These are phyloP conservation scores for Pelomyxa schiedti DNA, from an alignment of 78 protist species.

Conservation along the genomic window DNA sequence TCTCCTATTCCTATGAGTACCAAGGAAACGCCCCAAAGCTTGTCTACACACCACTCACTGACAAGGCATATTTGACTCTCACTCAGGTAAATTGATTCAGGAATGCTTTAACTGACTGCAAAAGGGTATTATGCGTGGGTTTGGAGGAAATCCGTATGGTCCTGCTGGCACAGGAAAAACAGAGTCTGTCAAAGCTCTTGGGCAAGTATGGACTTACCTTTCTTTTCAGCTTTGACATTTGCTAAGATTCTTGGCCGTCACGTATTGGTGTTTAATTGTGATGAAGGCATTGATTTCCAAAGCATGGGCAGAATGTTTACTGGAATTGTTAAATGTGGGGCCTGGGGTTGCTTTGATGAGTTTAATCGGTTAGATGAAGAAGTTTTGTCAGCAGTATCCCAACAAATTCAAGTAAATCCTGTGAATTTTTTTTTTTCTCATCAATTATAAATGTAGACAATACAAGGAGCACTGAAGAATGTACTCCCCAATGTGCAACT, in stretches of 20 bases:
- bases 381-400: conserved; percentile 76
- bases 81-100: too few species aligned
- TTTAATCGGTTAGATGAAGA: conserved; percentile 66
- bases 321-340: conserved; percentile 84
- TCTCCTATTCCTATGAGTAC: conserved; percentile 78
- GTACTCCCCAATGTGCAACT: conserved; percentile 12
- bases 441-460: not conserved
- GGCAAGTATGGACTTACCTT: conserved; percentile 7
- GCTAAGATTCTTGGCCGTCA: conserved; percentile 51
- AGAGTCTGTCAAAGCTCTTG: conserved; percentile 86
- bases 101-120: too few species aligned
- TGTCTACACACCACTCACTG: conserved; percentile 89
- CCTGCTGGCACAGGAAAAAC: conserved; percentile 93
- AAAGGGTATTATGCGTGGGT: conserved; percentile 75
- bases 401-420: conserved; percentile 60
- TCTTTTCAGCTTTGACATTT: too few species aligned
- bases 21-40: conserved; percentile 79
- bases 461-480: conserved; percentile 58
- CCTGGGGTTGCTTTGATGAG: conserved; percentile 82
- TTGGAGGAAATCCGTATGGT: conserved; percentile 87
- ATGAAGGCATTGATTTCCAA: conserved; percentile 79
- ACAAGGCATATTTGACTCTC: conserved; percentile 75
- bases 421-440: not conserved
- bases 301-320: conserved; percentile 81
- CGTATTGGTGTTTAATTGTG: conserved; percentile 88